Evolutionary conservation across 2,329 filamentous ascomycete genomes (phyloP).

Genomic region (Fulvia fulva): DNA sequence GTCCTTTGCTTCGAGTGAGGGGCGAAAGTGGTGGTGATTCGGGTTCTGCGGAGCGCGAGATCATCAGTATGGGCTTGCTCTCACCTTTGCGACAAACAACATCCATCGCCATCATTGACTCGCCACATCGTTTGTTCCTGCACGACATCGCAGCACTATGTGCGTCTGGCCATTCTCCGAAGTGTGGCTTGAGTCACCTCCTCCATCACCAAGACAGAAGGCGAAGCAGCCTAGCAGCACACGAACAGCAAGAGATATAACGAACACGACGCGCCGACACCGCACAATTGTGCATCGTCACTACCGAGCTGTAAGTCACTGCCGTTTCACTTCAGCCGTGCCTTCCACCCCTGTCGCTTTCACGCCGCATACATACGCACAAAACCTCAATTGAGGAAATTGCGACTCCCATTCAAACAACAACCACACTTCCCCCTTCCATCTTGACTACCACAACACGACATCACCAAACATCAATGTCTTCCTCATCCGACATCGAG

Average conservation of each 20-base stretch:
- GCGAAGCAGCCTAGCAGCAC: neutral
- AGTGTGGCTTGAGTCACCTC: slow-evolving; percentile 23
- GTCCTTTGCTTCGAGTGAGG: neutral
- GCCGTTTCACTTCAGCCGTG: neutral
- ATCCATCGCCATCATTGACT: neutral
- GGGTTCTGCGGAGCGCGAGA: neutral
- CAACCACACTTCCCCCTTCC: neutral
- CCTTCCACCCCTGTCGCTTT: neutral
- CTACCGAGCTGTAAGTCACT: neutral
- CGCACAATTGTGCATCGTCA: neutral
- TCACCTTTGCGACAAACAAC: too few relatives aligned
- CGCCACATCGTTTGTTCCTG: neutral
- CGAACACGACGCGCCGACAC: neutral
- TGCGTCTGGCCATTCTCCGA: slow-evolving; percentile 30
- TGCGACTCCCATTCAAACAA: neutral
- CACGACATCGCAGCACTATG: neutral
- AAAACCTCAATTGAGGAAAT: neutral
- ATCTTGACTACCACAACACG: neutral
- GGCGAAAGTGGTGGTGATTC: neutral
- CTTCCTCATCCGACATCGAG: slow-evolving; percentile 21
- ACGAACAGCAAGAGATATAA: neutral
- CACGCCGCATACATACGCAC: neutral
- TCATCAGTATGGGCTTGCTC: too few relatives aligned
- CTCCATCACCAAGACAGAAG: slow-evolving; percentile 8
- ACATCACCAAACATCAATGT: neutral